Percentiles rank a stretch among this genome's conserved stretches.
phyloP scores from a whole-genome alignment of 306 rosid genomes.

The Ammopiptanthus mongolicus region DNA sequence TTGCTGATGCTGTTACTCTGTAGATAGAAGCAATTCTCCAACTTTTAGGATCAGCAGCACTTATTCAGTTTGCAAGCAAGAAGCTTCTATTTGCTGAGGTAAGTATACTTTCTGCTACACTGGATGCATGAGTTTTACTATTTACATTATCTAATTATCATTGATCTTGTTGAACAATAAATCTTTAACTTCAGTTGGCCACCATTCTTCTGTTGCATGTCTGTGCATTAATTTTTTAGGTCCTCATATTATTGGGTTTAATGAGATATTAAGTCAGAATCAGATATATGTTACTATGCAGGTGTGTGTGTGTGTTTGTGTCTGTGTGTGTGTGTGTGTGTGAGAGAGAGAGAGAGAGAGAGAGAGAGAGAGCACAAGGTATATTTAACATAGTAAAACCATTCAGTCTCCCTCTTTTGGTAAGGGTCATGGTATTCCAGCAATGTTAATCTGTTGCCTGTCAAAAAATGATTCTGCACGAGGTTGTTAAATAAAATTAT shows the following conservation, averaged over 20 bases:
- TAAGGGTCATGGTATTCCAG: background rate
- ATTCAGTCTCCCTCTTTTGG: background rate
- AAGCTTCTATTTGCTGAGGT: conserved; percentile 71
- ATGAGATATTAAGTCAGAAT: background rate
- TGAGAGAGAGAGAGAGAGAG: background rate
- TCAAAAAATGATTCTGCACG: background rate
- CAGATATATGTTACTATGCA: background rate
- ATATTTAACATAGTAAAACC: background rate
- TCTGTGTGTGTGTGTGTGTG: too few relatives aligned
- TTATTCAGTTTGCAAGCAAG: conserved; percentile 57
- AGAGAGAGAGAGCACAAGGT: background rate
- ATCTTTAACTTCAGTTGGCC: background rate
- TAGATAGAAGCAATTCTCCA: conserved; percentile 67
- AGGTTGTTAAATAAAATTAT: background rate
- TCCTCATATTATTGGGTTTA: background rate
- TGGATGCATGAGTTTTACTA: background rate
- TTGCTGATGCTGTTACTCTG: background rate
- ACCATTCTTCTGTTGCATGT: background rate
- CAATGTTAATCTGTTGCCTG: background rate
- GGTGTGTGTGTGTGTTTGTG: too few relatives aligned
- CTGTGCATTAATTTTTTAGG: background rate
- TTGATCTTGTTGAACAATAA: background rate
- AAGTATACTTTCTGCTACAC: conserved; percentile 5
- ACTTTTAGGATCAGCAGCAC: conserved; percentile 59
- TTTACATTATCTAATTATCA: background rate